A percentile compares a stretch with the other conserved stretches of the same genome.
Evolutionary conservation across 2,329 filamentous ascomycete species (phyloP).

Genomic region (Stagonosporopsis cucurbitacearum): DNA sequence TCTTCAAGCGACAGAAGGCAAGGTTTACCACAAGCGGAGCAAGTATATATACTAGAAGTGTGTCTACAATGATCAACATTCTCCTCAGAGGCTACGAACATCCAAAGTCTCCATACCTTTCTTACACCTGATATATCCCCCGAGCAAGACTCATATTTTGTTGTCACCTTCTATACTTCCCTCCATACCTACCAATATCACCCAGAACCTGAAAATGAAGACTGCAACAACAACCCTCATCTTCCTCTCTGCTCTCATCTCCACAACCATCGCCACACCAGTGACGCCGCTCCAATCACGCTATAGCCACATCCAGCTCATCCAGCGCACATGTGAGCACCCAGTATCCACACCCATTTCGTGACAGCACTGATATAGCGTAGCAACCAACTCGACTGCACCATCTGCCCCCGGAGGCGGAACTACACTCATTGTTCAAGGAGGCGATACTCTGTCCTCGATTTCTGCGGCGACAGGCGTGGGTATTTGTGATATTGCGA

Average conservation of each 20-base stretch:
- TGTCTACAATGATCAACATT: neutral
- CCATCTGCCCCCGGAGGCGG: neutral
- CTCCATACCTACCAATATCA: neutral
- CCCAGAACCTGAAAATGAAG: conserved; percentile 1
- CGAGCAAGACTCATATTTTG: neutral
- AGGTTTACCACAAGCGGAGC: neutral
- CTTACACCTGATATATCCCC: neutral
- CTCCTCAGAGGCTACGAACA: neutral
- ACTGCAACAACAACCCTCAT: neutral
- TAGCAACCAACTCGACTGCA: conserved; percentile 7
- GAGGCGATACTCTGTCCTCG: conserved; percentile 17
- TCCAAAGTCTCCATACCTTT: neutral
- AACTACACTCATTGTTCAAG: neutral
- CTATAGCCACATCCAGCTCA: conserved; percentile 2
- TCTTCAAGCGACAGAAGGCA: neutral
- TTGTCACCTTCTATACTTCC: neutral
- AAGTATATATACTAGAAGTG: neutral
- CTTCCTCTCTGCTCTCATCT: conserved; percentile 4
- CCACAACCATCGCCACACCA: conserved; percentile 27
- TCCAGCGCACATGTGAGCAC: conserved; percentile 2
- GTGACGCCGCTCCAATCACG: conserved; percentile 14
- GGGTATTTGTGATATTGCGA: conserved; percentile 18
- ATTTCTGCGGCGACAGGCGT: conserved; percentile 5
- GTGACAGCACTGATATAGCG: neutral
- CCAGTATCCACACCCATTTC: neutral